Base-by-base conservation (phyloP, 1,284 basidiomycete genomes). In the Puccinia horiana region DNA sequence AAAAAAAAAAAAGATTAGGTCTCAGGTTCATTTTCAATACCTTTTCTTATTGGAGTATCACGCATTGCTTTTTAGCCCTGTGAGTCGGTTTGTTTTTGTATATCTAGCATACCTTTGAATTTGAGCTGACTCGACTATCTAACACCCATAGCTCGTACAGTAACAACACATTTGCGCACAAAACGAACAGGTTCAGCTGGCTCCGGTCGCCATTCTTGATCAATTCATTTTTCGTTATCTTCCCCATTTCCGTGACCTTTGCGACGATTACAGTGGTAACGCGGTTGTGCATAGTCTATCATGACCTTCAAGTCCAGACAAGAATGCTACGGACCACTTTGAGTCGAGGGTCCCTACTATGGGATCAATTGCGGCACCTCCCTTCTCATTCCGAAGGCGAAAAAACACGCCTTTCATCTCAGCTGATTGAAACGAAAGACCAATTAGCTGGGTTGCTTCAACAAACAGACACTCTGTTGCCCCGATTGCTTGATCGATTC, bases 31-130 rank as follows among this genome's bases (percentile, higher is more conserved):
- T 69, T 1, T 69, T 69, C 18, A 44, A 69, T 16, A 69, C 12
- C 9, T 69, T 29, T 20, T 44, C 65, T n/a, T 69, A 69, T 69
- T 69, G 65, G 65, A 44, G 65, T 16, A 69, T 69, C 23, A 16
- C 65, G 2, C 65, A 69, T 47, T 69, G 65, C 65, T 69, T 69
- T 47, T 69, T 69, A 37, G 42, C 42, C 5, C 65, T 69, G 65
- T 69, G 42, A 69, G 65, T 5, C n/a, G 14, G 42, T 69, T 29
- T 69, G 12, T n/a, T 29, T 44, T 44, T 0, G 49, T 14, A 52
- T 23, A 9, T n/a, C n/a, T n/a, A n/a, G n/a, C 49, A 52, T 52
- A 9, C 49, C 49, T 52, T 40, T 40, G 61, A 40, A 23, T 2
- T 65, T 11, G 2, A 1, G 29, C 40, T 44, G 65, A 69, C 14